Evolutionary conservation across 257 asterid species (phyloP), one percentile per base, ranked within the genome.

Genomic region (Capsicum baccatum): DNA sequence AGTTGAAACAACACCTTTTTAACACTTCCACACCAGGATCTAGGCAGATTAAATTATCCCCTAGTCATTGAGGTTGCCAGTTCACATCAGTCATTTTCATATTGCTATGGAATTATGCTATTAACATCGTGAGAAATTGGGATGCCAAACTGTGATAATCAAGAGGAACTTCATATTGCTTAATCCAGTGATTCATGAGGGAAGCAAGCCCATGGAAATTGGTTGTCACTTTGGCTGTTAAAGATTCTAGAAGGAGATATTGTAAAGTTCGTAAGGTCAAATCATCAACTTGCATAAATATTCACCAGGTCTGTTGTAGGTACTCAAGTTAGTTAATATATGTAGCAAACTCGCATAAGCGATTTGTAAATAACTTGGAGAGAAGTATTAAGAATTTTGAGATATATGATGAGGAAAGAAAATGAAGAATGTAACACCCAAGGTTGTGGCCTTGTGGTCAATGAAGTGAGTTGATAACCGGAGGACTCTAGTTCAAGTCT

Each of bases 1-100:
- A 35, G 74, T 67, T 67, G 74, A 67, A 67, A 67, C 9, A 67
- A 67, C 48, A 67, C 74, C 21, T 67, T 35, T 67, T 7, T 67
- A 67, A 21, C 50, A 66, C n/a, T 66, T 37, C 42, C 71, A 66
- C 47, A 66, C 47, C 47, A 66, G 44, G 47, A 66, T 33, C n/a
- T 33, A 66, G 71, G 71, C 71, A 66, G n/a, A 66, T 12, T 63
- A 63, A 1, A 10, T 1, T 64, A 26, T 33, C 44, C 12, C 33
- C 15, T 11, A 64, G 9, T 9, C 37, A 33, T 33, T 33, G 44
- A 64, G 71, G 44, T 64, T 33, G 44, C 17, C n/a, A 66, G 47
- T 66, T 44, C 70, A 11, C 17, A 33, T 6, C n/a, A 33, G 71
- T 9, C 71, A 33, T 66, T 66, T 66, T 66, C 10, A 33, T 66